phyloP scores from a whole-genome alignment of 345 rosid genomes.

The Heritiera fomes region DNA sequence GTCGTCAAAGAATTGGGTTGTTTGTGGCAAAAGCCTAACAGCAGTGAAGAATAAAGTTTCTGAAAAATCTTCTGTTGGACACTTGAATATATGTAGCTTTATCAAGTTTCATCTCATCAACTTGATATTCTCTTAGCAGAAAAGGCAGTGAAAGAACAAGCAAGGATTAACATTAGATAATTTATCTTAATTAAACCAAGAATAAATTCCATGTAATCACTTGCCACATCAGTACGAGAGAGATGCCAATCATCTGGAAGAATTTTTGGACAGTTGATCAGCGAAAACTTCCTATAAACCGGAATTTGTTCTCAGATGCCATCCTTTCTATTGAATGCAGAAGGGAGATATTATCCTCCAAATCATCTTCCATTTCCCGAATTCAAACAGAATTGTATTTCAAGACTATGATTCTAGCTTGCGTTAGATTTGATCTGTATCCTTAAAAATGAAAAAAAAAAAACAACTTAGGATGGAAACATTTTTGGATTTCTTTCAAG shows the following conservation, averaged over 20 bases:
- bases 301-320: constrained; percentile 13
- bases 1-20: constrained; percentile 1
- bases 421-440: not conserved
- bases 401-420: not conserved
- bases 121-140: not conserved
- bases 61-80: not conserved
- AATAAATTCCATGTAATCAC: constrained; percentile 19
- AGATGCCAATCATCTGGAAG: constrained; percentile 15
- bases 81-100: constrained; percentile 1
- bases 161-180: too few species aligned
- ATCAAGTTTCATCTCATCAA: not conserved
- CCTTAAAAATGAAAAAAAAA: not conserved
- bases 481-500: constrained; percentile 12
- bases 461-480: constrained; percentile 2
- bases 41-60: not conserved
- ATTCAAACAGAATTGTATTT: not conserved
- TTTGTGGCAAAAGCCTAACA: not conserved
- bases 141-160: not conserved
- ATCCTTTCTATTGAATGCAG: not conserved
- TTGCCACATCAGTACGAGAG: constrained; percentile 18
- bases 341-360: not conserved
- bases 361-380: not conserved
- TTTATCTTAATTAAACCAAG: not conserved
- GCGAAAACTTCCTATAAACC: not conserved
- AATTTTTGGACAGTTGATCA: constrained; percentile 9